These are phyloP conservation scores for Suhomyces pyralidae DNA, from an alignment of 805 yeast genomes.

Conservation along the genomic window DNA sequence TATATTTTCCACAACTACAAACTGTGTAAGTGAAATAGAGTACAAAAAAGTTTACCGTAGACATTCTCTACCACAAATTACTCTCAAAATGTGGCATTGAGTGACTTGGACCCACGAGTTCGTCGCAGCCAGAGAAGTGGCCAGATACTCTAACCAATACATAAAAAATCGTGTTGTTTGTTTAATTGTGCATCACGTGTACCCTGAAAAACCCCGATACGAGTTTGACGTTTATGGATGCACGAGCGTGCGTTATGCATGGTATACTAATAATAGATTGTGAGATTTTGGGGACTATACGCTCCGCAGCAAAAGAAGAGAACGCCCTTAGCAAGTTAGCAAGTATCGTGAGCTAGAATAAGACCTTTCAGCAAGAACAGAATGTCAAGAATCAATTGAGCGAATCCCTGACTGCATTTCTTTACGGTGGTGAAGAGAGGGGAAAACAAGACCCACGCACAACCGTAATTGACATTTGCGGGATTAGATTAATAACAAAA, in stretches of 20 bases:
- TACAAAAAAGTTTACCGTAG: background rate
- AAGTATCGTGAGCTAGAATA: background rate
- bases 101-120: background rate
- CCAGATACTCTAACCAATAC: background rate
- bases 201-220: background rate
- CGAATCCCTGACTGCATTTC: background rate
- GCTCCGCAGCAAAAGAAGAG: background rate
- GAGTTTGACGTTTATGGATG: background rate
- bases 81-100: background rate
- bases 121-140: background rate
- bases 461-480: background rate
- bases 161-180: background rate
- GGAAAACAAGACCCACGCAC: background rate
- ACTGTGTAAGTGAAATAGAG: background rate
- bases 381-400: too few relatives aligned
- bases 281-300: background rate
- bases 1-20: background rate
- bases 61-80: background rate
- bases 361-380: background rate
- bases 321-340: background rate
- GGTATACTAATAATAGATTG: background rate
- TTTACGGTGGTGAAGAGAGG: background rate
- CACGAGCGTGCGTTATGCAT: background rate
- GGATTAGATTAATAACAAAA: background rate
- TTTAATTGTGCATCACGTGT: background rate